Percentiles rank a stretch among this genome's conserved stretches.
These are phyloP conservation scores for Epichloe coenophiala DNA, from an alignment of 2,329 filamentous ascomycete species.

Conservation along the genomic window DNA sequence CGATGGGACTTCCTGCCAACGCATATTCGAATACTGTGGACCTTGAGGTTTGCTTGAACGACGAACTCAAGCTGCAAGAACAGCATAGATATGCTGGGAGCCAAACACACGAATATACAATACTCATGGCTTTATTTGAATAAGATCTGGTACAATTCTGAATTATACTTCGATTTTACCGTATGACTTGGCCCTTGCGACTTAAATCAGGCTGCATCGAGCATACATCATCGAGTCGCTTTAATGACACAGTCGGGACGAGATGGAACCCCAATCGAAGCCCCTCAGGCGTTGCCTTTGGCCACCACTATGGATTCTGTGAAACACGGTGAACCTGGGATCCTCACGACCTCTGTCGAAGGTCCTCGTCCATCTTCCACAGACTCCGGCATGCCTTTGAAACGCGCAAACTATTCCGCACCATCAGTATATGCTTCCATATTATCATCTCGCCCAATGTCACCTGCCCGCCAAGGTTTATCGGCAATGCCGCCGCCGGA, in stretches of 20 bases:
- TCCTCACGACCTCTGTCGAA: conserved; percentile 38
- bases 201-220: not conserved
- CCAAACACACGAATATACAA: not conserved
- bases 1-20: conserved; percentile 3
- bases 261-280: conserved; percentile 50
- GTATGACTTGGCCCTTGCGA: conserved; percentile 9
- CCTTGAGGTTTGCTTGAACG: not conserved
- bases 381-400: conserved; percentile 39
- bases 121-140: not conserved
- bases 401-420: conserved; percentile 41
- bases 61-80: not conserved
- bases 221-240: conserved; percentile 15
- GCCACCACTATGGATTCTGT: conserved; percentile 38
- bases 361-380: conserved; percentile 33
- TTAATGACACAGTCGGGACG: conserved; percentile 57
- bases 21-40: not conserved
- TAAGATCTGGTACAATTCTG: too few species aligned
- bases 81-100: not conserved
- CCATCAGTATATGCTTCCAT: conserved; percentile 53
- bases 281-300: conserved; percentile 56
- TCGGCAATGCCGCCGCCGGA: conserved; percentile 43
- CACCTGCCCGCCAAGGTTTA: conserved; percentile 47
- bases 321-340: conserved; percentile 48
- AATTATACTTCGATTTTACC: not conserved
- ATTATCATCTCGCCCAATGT: conserved; percentile 55